These are phyloP conservation scores for Scalesia atractyloides DNA, from an alignment of 129 eudicot genomes.

Conservation along the genomic window DNA sequence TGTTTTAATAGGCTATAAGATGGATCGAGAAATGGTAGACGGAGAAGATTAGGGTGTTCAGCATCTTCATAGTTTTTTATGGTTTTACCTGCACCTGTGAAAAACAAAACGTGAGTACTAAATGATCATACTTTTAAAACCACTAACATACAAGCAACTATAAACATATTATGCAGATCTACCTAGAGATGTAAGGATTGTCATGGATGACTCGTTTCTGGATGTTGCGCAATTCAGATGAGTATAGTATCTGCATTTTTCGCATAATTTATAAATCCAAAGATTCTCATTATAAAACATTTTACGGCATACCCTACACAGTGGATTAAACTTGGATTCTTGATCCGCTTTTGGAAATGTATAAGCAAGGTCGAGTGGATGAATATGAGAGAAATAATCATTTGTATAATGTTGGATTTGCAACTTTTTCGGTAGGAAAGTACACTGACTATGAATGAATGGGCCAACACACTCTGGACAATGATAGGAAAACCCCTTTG, in stretches of 20 bases:
- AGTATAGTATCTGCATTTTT: slow-evolving; percentile 3
- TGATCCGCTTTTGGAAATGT: background rate
- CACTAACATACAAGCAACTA: background rate
- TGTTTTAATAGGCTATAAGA: slow-evolving; percentile 1
- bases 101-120: background rate
- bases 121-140: background rate
- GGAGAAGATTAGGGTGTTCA: background rate
- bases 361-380: slow-evolving; percentile 1
- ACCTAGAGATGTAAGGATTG: slow-evolving; percentile 1
- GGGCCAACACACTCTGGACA: background rate
- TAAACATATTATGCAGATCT: background rate
- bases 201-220: background rate
- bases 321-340: background rate
- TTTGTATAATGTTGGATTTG: background rate
- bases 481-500: slow-evolving; percentile 10
- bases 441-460: background rate
- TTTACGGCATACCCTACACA: background rate
- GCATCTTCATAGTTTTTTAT: background rate
- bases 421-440: background rate
- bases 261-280: slow-evolving; percentile 5
- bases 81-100: background rate
- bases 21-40: slow-evolving; percentile 15
- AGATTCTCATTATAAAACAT: background rate
- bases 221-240: slow-evolving; percentile 5
- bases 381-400: background rate